These are phyloP conservation scores for Microcyclospora pomicola DNA, from an alignment of 2,329 filamentous ascomycete genomes.

Conservation along the genomic window DNA sequence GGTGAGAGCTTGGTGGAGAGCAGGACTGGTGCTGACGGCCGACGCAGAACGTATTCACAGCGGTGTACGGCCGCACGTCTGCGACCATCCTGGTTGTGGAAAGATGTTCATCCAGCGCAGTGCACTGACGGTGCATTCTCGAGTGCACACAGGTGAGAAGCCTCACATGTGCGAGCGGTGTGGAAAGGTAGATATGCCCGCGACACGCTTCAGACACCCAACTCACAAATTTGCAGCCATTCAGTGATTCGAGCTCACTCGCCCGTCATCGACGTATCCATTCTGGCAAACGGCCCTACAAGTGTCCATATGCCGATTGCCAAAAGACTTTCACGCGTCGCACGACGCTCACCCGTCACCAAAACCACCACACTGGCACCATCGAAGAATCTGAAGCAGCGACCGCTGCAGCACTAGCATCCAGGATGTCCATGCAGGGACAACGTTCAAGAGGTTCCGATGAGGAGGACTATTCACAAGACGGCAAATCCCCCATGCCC, in stretches of 20 bases:
- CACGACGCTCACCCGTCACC: conserved; percentile 86
- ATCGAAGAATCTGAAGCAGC: conserved; percentile 86
- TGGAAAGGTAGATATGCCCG: conserved; percentile 57
- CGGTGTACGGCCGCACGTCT: conserved; percentile 79
- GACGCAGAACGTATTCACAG: conserved; percentile 80
- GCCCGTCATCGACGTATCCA: conserved; percentile 90
- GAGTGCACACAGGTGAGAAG: conserved; percentile 95
- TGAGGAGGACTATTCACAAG: conserved; percentile 48
- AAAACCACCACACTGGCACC: conserved; percentile 90
- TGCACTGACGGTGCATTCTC: conserved; percentile 84
- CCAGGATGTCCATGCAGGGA: conserved; percentile 29
- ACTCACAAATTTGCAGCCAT: conserved; percentile 48
- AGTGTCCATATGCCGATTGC: conserved; percentile 92
- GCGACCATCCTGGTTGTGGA: conserved; percentile 74
- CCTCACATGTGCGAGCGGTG: conserved; percentile 96
- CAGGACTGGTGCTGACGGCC: conserved; percentile 19
- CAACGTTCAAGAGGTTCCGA: conserved; percentile 49
- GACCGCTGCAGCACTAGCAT: conserved; percentile 71
- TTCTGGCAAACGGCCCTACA: conserved; percentile 89
- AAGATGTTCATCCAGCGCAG: conserved; percentile 97
- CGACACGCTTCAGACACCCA: background rate
- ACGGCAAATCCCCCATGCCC: conserved; percentile 58
- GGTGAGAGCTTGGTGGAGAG: background rate
- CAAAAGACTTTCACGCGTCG: conserved; percentile 96
- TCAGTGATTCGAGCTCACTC: conserved; percentile 89